Conservation (phyloP, 805 yeast species). For the Yarrowia divulgata region DNA sequence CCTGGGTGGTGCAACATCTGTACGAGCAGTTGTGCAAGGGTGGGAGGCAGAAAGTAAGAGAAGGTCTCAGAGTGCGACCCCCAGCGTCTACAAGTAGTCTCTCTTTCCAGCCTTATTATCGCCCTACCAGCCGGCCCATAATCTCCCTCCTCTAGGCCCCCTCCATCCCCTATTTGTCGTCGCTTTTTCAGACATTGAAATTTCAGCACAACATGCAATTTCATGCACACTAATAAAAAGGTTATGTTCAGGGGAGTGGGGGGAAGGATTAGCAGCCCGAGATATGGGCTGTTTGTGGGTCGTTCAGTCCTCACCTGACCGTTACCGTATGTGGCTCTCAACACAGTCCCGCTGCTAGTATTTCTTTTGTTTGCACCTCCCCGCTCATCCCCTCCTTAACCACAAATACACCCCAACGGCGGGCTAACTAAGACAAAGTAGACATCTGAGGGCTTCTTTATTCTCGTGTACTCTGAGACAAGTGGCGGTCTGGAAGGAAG, state of each 20-base stretch:
- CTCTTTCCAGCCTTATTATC: neutral
- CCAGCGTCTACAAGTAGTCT: no score
- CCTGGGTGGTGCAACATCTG: neutral
- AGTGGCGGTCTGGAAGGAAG: neutral
- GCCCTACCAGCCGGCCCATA: neutral
- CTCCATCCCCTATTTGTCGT: conserved; percentile 16
- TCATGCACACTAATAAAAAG: conserved; percentile 24
- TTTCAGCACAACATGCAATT: conserved; percentile 19
- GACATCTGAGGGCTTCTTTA: neutral
- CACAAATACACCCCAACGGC: neutral
- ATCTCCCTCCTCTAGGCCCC: neutral
- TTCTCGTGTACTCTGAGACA: neutral
- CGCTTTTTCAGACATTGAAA: conserved; percentile 13
- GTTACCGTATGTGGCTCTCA: no score
- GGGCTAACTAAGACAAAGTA: conserved; percentile 12
- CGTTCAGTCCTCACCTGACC: no score
- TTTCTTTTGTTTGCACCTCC: no score
- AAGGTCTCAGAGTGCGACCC: no score
- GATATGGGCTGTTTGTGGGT: conserved; percentile 3
- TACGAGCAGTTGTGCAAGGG: neutral
- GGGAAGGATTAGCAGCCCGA: neutral
- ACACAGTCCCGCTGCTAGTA: no score
- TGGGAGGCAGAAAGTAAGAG: neutral
- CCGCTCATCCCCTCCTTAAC: no score
- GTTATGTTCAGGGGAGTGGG: conserved; percentile 32